phyloP scores from a whole-genome alignment of 129 eudicot genomes.

The Pittosporum tobira region DNA sequence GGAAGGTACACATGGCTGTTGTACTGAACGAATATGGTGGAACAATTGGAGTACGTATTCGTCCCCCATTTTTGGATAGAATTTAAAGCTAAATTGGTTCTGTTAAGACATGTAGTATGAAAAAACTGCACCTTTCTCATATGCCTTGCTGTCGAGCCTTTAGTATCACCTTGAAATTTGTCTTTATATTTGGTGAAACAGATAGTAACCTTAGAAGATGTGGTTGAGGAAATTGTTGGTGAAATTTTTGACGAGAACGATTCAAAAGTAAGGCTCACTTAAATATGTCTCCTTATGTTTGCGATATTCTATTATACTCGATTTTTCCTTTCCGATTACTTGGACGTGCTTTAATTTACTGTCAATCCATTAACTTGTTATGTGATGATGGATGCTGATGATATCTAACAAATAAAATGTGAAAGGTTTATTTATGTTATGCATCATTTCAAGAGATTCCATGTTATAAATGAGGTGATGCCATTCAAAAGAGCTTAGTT shows the following conservation, averaged over 20 bases:
- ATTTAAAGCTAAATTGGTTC: no score
- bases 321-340: no score
- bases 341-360: background rate
- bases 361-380: no score
- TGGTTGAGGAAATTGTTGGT: slow-evolving; percentile 98
- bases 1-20: slow-evolving; percentile 99
- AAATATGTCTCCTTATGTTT: background rate
- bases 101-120: no score
- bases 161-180: background rate
- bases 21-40: slow-evolving; percentile 98
- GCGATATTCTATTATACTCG: background rate
- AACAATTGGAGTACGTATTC: slow-evolving; percentile 77
- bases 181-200: slow-evolving; percentile 24
- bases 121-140: no score
- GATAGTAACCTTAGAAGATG: slow-evolving; percentile 94
- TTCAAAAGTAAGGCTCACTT: slow-evolving; percentile 60
- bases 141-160: no score
- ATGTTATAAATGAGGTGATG: no score
- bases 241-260: slow-evolving; percentile 98
- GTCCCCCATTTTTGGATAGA: background rate
- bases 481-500: no score
- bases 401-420: background rate
- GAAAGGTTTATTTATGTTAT: no score
- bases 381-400: background rate
- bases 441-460: no score